A percentile compares a stretch with the other conserved stretches of the same genome.
Conservation (phyloP, 2,329 filamentous ascomycete genomes). For the Anisogramma anomala region DNA sequence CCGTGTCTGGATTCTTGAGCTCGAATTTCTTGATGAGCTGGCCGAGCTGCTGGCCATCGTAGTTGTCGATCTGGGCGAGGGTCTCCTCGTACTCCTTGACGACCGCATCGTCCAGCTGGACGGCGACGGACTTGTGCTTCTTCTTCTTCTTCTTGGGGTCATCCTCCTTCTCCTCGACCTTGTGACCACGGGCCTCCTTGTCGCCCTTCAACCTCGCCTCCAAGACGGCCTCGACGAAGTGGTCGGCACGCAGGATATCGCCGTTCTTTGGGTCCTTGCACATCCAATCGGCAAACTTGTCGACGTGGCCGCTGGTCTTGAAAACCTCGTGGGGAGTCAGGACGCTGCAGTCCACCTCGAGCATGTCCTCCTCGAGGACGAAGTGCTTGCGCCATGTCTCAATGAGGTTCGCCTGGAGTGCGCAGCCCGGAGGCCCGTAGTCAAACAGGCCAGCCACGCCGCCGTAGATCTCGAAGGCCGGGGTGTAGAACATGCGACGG, state of each 20-base stretch:
- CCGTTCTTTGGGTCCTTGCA: slow-evolving; percentile 97
- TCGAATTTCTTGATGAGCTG: slow-evolving; percentile 83
- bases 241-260: slow-evolving; percentile 91
- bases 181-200: slow-evolving; percentile 81
- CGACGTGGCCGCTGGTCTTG: slow-evolving; percentile 92
- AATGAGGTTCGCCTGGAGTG: slow-evolving; percentile 77
- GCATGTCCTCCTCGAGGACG: slow-evolving; percentile 86
- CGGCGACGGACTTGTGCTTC: slow-evolving; percentile 59
- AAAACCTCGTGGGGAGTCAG: slow-evolving; percentile 87
- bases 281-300: slow-evolving; percentile 99
- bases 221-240: slow-evolving; percentile 89
- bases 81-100: slow-evolving; percentile 85
- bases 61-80: slow-evolving; percentile 91
- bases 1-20: slow-evolving; percentile 76
- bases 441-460: slow-evolving; percentile 84
- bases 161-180: slow-evolving; percentile 65
- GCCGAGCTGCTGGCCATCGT: slow-evolving; percentile 74
- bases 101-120: slow-evolving; percentile 78
- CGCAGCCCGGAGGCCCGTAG: slow-evolving; percentile 81
- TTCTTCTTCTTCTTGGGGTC: slow-evolving; percentile 72
- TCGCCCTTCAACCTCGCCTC: slow-evolving; percentile 79
- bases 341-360: slow-evolving; percentile 89
- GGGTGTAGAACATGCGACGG: slow-evolving; percentile 87
- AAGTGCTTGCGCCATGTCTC: slow-evolving; percentile 91
- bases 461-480: slow-evolving; percentile 90